Evolutionary conservation across 2,329 filamentous ascomycete genomes (phyloP), one percentile per base, ranked within the genome.

Genomic region (Endocalyx cinctus): DNA sequence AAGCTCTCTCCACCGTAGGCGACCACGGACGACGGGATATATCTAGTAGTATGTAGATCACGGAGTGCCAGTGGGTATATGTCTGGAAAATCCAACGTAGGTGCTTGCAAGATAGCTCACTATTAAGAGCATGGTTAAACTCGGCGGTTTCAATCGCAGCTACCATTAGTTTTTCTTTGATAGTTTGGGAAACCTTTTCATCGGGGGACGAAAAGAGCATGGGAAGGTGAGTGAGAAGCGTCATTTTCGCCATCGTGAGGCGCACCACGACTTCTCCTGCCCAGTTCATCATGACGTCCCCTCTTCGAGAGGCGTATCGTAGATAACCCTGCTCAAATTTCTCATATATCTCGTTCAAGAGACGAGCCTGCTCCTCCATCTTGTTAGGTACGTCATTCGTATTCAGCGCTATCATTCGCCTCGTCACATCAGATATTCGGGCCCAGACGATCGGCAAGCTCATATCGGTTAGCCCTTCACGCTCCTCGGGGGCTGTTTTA

Each of bases 191-290:
- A 6, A 84, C 64, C 17, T 67, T 69, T 7, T 66, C 58, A n/a
- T 68, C 69, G 8, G 70, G 67, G 17, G 77, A 72, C 20, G 71
- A 69, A 32, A 79, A 74, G 19, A 84, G 77, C 48, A 82, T 71
- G 0, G 84, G 84, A 46, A 90, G 80, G 49, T 90, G 84, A 3
- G 87, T 72, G 39, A 88, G 72, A 22, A 92, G 69, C 63, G 81
- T 86, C 66, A 88, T 78, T 59, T 88, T 90, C 33, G 80, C 79
- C 61, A 88, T 75, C 41, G 89, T 78, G 19, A 90, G 67, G 8
- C 83, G 75, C 4, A 77, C 72, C 16, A 86, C 69, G 17, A 82
- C 83, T 4, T 64, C 39, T 1, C 48, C 47, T 0, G 64, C 59
- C 65, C 67, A 67, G 32, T 60, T 57, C 1, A 41, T 31, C 1